phyloP scores from a whole-genome alignment of 2,329 filamentous ascomycete genomes.

The Phyllosticta citrichinensis region DNA sequence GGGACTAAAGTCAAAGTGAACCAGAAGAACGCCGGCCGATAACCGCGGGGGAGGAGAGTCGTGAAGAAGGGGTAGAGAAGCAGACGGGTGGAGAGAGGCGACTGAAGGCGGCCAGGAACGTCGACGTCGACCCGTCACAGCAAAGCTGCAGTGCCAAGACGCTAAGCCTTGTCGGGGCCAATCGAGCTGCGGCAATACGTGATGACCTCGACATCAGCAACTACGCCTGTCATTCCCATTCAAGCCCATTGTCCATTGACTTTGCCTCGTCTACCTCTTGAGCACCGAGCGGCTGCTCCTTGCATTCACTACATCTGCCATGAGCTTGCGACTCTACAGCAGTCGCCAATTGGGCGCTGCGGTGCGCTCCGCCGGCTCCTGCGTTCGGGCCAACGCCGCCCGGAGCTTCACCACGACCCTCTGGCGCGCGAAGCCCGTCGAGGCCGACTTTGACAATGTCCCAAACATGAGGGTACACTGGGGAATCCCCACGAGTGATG shows the following conservation, averaged over 20 bases:
- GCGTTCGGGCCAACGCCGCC: slow-evolving; percentile 18
- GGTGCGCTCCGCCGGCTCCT: slow-evolving; percentile 25
- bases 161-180: not conserved
- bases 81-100: slow-evolving; percentile 7
- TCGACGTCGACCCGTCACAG: slow-evolving; percentile 1
- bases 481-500: no score
- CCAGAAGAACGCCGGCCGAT: slow-evolving; percentile 10
- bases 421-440: slow-evolving; percentile 34
- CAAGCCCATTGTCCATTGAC: not conserved
- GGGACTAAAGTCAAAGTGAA: slow-evolving; percentile 1
- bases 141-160: slow-evolving; percentile 6
- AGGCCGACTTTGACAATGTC: slow-evolving; percentile 29
- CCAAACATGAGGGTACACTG: slow-evolving; percentile 37
- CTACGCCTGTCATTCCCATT: not conserved
- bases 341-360: slow-evolving; percentile 29
- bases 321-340: slow-evolving; percentile 32
- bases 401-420: slow-evolving; percentile 35
- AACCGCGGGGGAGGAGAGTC: slow-evolving; percentile 3
- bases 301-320: slow-evolving; percentile 15
- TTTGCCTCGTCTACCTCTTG: slow-evolving; percentile 13
- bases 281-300: slow-evolving; percentile 17
- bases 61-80: slow-evolving; percentile 4
- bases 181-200: slow-evolving; percentile 1
- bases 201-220: slow-evolving; percentile 9
- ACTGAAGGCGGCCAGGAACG: slow-evolving; percentile 5